These are phyloP conservation scores for Arthroderma sp. DNA, from an alignment of 2,329 filamentous ascomycete genomes.

Conservation along the genomic window DNA sequence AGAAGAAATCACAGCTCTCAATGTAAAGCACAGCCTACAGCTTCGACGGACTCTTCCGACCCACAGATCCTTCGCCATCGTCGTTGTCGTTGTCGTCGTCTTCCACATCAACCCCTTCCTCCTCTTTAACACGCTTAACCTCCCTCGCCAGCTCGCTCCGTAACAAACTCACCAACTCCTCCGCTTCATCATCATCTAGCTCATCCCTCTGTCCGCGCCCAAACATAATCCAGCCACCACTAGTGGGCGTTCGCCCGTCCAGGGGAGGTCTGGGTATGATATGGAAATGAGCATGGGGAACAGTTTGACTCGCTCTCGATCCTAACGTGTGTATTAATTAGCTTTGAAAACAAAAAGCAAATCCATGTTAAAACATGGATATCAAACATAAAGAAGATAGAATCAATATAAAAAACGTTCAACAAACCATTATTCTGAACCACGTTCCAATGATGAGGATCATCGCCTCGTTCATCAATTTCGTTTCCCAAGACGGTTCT, in stretches of 20 bases:
- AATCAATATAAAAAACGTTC: constrained; percentile 2
- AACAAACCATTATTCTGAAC: constrained; percentile 76
- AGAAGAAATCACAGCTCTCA: no score
- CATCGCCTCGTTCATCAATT: constrained; percentile 43
- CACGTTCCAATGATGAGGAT: constrained; percentile 79
- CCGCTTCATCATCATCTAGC: constrained; percentile 34
- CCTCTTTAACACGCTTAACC: constrained; percentile 21
- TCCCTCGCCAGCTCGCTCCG: constrained; percentile 26
- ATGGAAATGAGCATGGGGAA: constrained; percentile 89
- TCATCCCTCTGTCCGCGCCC: constrained; percentile 35
- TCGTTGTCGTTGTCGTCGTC: constrained; percentile 8
- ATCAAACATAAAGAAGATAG: constrained; percentile 1
- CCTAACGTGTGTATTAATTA: constrained; percentile 31
- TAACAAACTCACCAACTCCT: constrained; percentile 23
- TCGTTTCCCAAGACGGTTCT: constrained; percentile 46
- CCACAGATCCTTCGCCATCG: no score
- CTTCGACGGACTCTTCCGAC: no score
- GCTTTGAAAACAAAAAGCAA: neutral
- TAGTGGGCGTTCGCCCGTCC: constrained; percentile 13
- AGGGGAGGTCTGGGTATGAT: constrained; percentile 64
- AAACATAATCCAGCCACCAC: constrained; percentile 31
- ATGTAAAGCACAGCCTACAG: no score
- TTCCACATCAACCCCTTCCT: constrained; percentile 26
- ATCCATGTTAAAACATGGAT: neutral
- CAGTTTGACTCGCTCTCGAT: constrained; percentile 75